Percentiles rank a stretch among this genome's conserved stretches.
These are phyloP conservation scores for Aureobasidium lini DNA, from an alignment of 2,329 filamentous ascomycete species.

Conservation along the genomic window DNA sequence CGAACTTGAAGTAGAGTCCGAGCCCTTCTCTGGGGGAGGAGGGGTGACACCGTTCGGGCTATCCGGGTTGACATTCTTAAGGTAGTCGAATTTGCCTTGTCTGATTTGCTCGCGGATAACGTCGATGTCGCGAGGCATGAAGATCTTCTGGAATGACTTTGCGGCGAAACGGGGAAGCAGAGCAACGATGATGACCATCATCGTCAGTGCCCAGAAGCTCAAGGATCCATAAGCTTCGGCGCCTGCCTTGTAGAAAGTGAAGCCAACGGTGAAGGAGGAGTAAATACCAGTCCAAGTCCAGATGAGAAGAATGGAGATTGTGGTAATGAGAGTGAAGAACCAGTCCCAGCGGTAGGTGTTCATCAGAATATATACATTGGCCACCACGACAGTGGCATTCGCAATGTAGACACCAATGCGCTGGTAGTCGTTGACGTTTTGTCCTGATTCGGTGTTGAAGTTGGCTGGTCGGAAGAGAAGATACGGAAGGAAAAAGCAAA, in stretches of 20 bases:
- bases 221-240: slow-evolving; percentile 71
- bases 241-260: slow-evolving; percentile 68
- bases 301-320: slow-evolving; percentile 75
- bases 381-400: slow-evolving; percentile 74
- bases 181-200: slow-evolving; percentile 73
- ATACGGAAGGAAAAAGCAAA: slow-evolving; percentile 90
- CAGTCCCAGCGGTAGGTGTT: slow-evolving; percentile 99
- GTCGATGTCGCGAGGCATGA: slow-evolving; percentile 84
- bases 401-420: slow-evolving; percentile 84
- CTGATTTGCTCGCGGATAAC: slow-evolving; percentile 90
- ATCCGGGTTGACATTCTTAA: slow-evolving; percentile 48
- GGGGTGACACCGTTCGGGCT: slow-evolving; percentile 33
- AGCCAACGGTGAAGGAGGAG: slow-evolving; percentile 51
- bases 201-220: slow-evolving; percentile 78
- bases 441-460: slow-evolving; percentile 64
- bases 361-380: slow-evolving; percentile 90
- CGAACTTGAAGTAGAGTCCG: slow-evolving; percentile 51
- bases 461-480: slow-evolving; percentile 63
- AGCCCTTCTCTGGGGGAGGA: slow-evolving; percentile 35
- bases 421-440: slow-evolving; percentile 68
- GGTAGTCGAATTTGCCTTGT: slow-evolving; percentile 71
- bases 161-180: slow-evolving; percentile 79
- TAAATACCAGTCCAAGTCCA: slow-evolving; percentile 97
- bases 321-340: slow-evolving; percentile 78
- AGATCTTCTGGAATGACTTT: slow-evolving; percentile 89